Conservation (phyloP, 2,329 filamentous ascomycete species). For the Aspergillus aculeatus region DNA sequence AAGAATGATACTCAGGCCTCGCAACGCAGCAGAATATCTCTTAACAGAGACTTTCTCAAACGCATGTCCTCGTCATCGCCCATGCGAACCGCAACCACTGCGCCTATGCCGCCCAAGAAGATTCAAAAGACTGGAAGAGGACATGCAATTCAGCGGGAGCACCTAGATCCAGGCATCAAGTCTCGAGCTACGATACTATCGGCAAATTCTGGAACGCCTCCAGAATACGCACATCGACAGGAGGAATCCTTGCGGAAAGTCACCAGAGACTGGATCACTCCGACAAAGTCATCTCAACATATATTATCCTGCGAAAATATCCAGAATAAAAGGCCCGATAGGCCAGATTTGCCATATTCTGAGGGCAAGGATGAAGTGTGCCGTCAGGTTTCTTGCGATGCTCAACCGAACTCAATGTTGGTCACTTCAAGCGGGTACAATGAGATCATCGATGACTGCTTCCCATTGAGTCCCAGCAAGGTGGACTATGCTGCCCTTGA, state of each 20-base stretch:
- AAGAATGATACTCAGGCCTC: background rate
- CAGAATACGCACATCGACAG: background rate
- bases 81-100: background rate
- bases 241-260: background rate
- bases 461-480: background rate
- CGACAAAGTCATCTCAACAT: background rate
- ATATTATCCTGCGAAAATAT: background rate
- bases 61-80: background rate
- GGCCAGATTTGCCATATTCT: no score
- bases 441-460: background rate
- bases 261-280: background rate
- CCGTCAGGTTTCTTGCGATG: background rate
- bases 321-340: no score
- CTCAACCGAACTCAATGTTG: background rate
- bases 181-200: background rate
- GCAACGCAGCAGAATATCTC: background rate
- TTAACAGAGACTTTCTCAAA: background rate
- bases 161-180: background rate
- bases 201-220: background rate
- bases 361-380: background rate
- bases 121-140: background rate
- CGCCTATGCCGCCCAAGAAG: background rate
- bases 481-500: background rate
- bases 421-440: background rate
- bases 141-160: background rate